Base-by-base conservation (phyloP, 2,329 filamentous ascomycete genomes). In the Talaromyces sp. region DNA sequence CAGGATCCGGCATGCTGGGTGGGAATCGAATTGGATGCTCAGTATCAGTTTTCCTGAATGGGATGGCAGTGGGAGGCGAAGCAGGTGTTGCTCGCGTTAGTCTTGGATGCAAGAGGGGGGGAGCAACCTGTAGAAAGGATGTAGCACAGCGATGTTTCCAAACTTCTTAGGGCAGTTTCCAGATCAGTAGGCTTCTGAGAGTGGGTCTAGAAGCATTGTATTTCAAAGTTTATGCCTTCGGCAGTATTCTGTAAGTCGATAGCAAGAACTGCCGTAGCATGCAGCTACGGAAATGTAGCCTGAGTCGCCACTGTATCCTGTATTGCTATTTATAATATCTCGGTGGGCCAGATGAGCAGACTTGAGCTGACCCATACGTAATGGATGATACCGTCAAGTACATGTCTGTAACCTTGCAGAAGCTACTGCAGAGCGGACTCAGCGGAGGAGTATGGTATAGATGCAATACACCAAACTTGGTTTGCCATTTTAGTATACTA, bases 401-500 rank as follows among this genome's bases (percentile, higher is more conserved):
- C 47, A 27, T 51, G 47, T 27, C 22, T 51, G 22, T 51, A 51
- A 49, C 22, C 47, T 27, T 27, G 13, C n/a, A 53, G 25, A 53
- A 31, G 49, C 49, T 53, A 53, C 47, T 51, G 22, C 22, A 27
- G 22, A 51, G 47, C 47, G 47, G 47, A 51, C 22, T 17, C 13
- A 51, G 47, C 47, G 47, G 47, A 51, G 47, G 15, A 49, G 19
- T 15, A 49, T 19, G 45, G 19, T 49, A 49, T 49, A 43, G 40
- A 49, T 49, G 45, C 45, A 49, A 49, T n/a, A 51, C 10, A 51
- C 47, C 47, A 27, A 51, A 27, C 47, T 51, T 51, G 19, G 6
- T 51, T 27, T 27, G 25, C 47, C 47, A 51, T 51, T 51, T 51
- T 51, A 51, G 47, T 51, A 51, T 51, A 51, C 22, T 51, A 51